phyloP scores from a whole-genome alignment of 139 green algal genomes.

The Limnomonas spitsbergensis region DNA sequence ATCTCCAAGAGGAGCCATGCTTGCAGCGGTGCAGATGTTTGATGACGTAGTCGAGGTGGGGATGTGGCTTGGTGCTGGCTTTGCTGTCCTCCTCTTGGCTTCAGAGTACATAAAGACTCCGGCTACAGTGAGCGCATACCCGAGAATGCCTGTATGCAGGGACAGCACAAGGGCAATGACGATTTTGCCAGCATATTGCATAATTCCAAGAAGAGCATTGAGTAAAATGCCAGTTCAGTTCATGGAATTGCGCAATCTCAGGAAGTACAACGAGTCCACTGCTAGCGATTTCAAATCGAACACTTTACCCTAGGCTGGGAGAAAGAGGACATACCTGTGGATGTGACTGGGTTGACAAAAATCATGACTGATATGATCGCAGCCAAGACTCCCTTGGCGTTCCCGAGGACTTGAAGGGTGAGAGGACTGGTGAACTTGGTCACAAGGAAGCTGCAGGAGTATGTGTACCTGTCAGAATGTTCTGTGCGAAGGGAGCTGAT shows the following conservation, averaged over 20 bases:
- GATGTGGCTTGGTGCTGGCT: not conserved
- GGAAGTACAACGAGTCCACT: not conserved
- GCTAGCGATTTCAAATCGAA: not conserved
- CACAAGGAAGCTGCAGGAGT: constrained; percentile 94
- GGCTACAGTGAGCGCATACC: constrained; percentile 35
- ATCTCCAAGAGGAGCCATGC: not conserved
- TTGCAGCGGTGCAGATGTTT: not conserved
- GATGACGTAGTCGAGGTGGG: not conserved
- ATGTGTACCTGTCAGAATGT: too few relatives aligned
- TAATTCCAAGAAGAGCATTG: not conserved
- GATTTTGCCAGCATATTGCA: not conserved
- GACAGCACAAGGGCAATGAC: not conserved
- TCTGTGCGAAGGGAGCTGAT: too few relatives aligned
- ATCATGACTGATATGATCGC: constrained; percentile 76
- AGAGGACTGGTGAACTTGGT: constrained; percentile 92
- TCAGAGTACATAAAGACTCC: constrained; percentile 36
- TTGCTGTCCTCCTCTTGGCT: constrained; percentile 10
- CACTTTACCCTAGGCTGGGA: not conserved
- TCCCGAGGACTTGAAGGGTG: constrained; percentile 95
- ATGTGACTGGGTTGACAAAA: constrained; percentile 81
- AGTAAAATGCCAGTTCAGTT: not conserved
- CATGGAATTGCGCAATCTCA: not conserved
- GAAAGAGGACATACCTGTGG: not conserved
- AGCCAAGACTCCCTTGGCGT: constrained; percentile 93
- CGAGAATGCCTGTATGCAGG: constrained; percentile 7